Base-by-base conservation (phyloP, 371 early-diverging fungal species). In the Mucor plumbeus region DNA sequence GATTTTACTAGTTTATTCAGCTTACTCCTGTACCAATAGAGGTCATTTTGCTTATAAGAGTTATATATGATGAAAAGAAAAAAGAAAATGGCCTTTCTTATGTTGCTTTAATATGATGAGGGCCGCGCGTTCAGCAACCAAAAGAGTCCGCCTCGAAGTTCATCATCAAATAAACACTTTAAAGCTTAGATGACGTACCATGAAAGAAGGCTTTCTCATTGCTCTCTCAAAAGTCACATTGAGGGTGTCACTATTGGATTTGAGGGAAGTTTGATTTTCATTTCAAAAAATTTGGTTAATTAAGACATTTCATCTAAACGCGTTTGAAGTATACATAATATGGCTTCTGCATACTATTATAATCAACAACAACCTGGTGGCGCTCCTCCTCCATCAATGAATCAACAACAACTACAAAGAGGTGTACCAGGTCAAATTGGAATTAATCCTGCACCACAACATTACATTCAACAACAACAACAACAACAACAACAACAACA, bases 21-120 rank as follows among this genome's bases (percentile, higher is more conserved):
- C 85, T 81, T 84, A 89, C 90, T 64, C 89, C 89, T 72, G 91
- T 90, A 61, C 90, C 89, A 75, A 89, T 87, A 53, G 89, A 87
- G 65, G 87, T 88, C 88, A 88, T 89, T 41, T 44, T 55, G 40
- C 15, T 57, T 34, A 17, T 53, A 57, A 50, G 19, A 38, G 9
- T 38, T 48, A n/a, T 19, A 19, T 19, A 17, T 48, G 21, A 15
- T 48, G 9, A 17, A 48, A 19, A 57, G 56, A 57, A 48, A 40
- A 67, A 60, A 44, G 14, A 19, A 14, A 59, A 11, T 40, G 31
- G 15, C 14, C 17, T 21, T 59, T 59, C 21, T 7, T 48, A 61
- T 5, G 14, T 53, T 17, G 31, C 43, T 48, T 48, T 58, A 47
- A 53, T 21, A 35, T 15, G 13, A 31, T 33, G 47, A 63, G 48